Evolutionary conservation across 495 filamentous ascomycete species (phyloP), one percentile per base, ranked within the genome.

Genomic region (Aspergillus sclerotiicarbonarius): DNA sequence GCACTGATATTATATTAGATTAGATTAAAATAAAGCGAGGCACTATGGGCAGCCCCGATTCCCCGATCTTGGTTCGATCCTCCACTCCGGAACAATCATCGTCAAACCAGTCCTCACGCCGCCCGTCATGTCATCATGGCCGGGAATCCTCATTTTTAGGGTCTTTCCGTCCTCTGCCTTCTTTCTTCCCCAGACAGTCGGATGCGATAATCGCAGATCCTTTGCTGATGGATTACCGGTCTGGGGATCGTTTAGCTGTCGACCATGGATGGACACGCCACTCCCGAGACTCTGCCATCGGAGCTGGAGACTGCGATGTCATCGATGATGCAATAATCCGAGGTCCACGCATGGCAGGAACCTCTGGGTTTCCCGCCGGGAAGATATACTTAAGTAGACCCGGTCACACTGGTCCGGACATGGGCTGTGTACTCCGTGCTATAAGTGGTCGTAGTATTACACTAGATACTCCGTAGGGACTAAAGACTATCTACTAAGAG

Each of bases 241-340:
- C 37, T 41, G 37, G 10, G 13, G 29, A 50, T 16, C 12, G 47
- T 16, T 29, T 12, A 16, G 47, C 29, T 29, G 31, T 50, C 31
- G 25, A 50, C 47, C 47, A 32, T 50, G 47, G 47, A 12, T 50
- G 47, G 15, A 25, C 47, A 18, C 47, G 47, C 47, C 47, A 50
- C 47, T 50, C 47, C 47, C 47, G 47, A 50, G 47, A 29, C 1
- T 16, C 8, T 29, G 47, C 47, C 29, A 10, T 33, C 25, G 31
- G 44, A 20, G 44, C 25, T 25, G 25, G 25, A 25, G 2, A 25
- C n/a, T 41, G 3, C 10, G 29, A 50, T 50, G 47, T 50, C 47
- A 50, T 50, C 47, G 47, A 50, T 50, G 47, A 50, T 50, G 47
- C 47, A 50, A 50, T 32, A 50, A 50, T 32, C 13, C 47, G 29